phyloP scores from a whole-genome alignment of 805 yeast species.

The Grigorovia transvaalensis region DNA sequence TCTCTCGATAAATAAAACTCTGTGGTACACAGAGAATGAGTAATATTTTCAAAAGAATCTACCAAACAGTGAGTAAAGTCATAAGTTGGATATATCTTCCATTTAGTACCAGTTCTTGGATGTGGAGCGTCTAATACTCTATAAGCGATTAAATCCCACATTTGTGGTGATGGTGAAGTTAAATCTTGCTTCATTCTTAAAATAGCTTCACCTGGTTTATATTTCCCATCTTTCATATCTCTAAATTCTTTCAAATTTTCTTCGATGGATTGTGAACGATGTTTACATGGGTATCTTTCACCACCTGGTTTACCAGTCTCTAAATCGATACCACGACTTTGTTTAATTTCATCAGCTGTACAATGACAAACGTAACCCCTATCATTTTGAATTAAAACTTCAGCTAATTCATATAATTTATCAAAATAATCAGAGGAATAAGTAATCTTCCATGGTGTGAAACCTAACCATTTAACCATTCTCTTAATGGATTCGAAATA shows the following conservation, averaged over 20 bases:
- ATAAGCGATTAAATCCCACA: slow-evolving; percentile 99
- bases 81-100: slow-evolving; percentile 98
- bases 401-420: slow-evolving; percentile 79
- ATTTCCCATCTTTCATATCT: slow-evolving; percentile 83
- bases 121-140: slow-evolving; percentile 87
- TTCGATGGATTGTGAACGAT: slow-evolving; percentile 62
- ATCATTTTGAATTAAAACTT: slow-evolving; percentile 56
- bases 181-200: slow-evolving; percentile 96
- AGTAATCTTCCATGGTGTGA: slow-evolving; percentile 85
- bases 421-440: slow-evolving; percentile 95
- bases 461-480: slow-evolving; percentile 91
- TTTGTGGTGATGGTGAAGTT: slow-evolving; percentile 86
- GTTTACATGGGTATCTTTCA: slow-evolving; percentile 71
- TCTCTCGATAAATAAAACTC: slow-evolving; percentile 89
- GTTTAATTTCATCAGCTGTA: slow-evolving; percentile 81
- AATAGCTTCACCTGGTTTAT: slow-evolving; percentile 84
- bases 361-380: slow-evolving; percentile 90
- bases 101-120: slow-evolving; percentile 91
- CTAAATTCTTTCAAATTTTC: slow-evolving; percentile 74
- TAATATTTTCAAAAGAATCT: slow-evolving; percentile 91
- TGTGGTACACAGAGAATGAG: slow-evolving; percentile 93
- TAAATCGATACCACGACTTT: slow-evolving; percentile 71
- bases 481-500: slow-evolving; percentile 76
- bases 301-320: slow-evolving; percentile 93
- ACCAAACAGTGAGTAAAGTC: slow-evolving; percentile 99